Percentiles rank a stretch among this genome's conserved stretches.
phyloP scores from a whole-genome alignment of 371 early-diverging fungal species.

The Lichtheimia ornata region DNA sequence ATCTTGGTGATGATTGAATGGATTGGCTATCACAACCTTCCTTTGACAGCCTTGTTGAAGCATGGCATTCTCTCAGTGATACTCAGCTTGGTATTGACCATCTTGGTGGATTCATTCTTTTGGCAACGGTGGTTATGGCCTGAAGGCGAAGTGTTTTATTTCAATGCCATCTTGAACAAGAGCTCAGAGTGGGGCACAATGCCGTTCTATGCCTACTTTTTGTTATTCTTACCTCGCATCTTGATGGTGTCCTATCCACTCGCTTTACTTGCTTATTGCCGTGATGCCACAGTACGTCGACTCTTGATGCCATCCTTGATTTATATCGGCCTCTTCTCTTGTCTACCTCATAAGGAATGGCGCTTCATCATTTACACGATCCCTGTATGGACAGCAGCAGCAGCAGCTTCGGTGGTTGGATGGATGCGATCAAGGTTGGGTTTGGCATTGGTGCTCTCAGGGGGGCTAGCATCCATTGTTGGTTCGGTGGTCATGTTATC shows the following conservation, averaged over 20 bases:
- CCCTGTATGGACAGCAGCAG: slow-evolving; percentile 78
- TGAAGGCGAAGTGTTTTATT: slow-evolving; percentile 81
- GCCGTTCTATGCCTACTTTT: slow-evolving; percentile 80
- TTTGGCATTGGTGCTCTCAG: slow-evolving; percentile 22
- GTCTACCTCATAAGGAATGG: slow-evolving; percentile 95
- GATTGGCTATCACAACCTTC: slow-evolving; percentile 18
- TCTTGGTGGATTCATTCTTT: slow-evolving; percentile 81
- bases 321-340: slow-evolving; percentile 71
- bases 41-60: slow-evolving; percentile 26
- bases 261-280: slow-evolving; percentile 43
- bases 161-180: slow-evolving; percentile 82
- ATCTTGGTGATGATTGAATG: slow-evolving; percentile 44
- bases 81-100: slow-evolving; percentile 49
- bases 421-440: slow-evolving; percentile 22
- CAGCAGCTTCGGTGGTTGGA: slow-evolving; percentile 60
- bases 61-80: slow-evolving; percentile 39
- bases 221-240: slow-evolving; percentile 74
- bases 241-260: slow-evolving; percentile 72
- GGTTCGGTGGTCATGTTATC: slow-evolving; percentile 53
- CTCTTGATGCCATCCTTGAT: slow-evolving; percentile 57
- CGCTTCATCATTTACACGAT: slow-evolving; percentile 90
- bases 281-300: slow-evolving; percentile 48
- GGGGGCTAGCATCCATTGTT: slow-evolving; percentile 30
- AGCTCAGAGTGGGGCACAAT: slow-evolving; percentile 82
- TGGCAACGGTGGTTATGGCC: slow-evolving; percentile 86